A percentile compares a stretch with the other conserved stretches of the same genome.
These are phyloP conservation scores for Exsudoporus frostii DNA, from an alignment of 768 basidiomycete species.

Conservation along the genomic window DNA sequence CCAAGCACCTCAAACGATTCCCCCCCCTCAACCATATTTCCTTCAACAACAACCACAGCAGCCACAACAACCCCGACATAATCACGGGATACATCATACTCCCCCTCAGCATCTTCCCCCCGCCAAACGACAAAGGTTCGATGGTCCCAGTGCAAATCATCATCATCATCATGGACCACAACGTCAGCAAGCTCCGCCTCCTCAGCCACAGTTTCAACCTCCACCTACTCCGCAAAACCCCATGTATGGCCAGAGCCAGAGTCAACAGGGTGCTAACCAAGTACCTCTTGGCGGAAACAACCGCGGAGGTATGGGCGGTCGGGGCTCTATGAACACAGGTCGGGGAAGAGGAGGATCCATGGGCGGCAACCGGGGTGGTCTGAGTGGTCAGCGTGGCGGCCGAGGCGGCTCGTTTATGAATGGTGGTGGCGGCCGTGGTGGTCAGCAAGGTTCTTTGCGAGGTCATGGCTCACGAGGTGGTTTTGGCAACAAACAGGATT, in stretches of 20 bases:
- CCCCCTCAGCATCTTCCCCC: constrained; percentile 85
- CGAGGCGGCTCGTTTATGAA: constrained; percentile 37
- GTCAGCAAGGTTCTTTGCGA: constrained; percentile 49
- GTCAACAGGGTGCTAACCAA: constrained; percentile 44
- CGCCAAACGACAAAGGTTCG: constrained; percentile 87
- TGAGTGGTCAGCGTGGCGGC: constrained; percentile 41
- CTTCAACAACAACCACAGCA: constrained; percentile 38
- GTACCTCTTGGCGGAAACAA: constrained; percentile 39
- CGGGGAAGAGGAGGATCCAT: constrained; percentile 51
- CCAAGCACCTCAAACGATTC: constrained; percentile 38
- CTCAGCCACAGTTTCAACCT: constrained; percentile 58
- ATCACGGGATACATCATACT: constrained; percentile 53
- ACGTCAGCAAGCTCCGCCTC: constrained; percentile 46
- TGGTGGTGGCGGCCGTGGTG: constrained; percentile 42
- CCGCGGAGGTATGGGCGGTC: constrained; percentile 45
- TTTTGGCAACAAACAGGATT: constrained; percentile 59
- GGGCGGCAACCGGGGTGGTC: constrained; percentile 42
- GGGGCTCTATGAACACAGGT: constrained; percentile 32
- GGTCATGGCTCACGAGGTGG: constrained; percentile 66
- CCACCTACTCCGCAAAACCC: constrained; percentile 27
- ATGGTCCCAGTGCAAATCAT: constrained; percentile 59
- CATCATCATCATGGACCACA: constrained; percentile 38
- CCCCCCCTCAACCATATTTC: constrained; percentile 41
- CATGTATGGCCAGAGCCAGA: constrained; percentile 32
- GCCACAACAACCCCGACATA: constrained; percentile 45